Evolutionary conservation across 176 grass and related monocot genomes (phyloP), one percentile per base, ranked within the genome.

Genomic region (Avena insularis): DNA sequence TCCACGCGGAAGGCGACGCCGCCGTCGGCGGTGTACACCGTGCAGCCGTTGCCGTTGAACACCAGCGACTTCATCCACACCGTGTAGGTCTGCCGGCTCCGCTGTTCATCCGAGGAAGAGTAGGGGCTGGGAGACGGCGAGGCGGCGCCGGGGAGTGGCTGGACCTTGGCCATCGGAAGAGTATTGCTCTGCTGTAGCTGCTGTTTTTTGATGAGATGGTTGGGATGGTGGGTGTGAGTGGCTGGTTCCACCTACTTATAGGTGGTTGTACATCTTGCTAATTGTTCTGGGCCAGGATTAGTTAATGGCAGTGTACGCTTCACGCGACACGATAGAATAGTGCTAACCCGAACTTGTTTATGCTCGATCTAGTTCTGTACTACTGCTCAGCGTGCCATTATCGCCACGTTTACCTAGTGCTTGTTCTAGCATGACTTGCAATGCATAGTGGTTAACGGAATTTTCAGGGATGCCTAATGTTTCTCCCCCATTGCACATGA

Each of bases 1-100:
- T 98, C 95, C 11, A 98, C 88, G 36, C 95, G 85, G 85, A 89
- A 98, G 46, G 82, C 86, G 29, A 93, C 83, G 25, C 15, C 5
- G 65, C 96, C 93, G 50, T 90, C 85, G 6, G 91, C 72, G 65
- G 86, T 77, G 79, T 91, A 98, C 51, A 98, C 89, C 15, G 93
- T 89, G 88, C 95, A 98, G 57, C 91, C 91, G 13, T 93, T 93
- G 53, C 90, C 82, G 62, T 86, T 93, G 78, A 98, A 88, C 35
- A 95, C 91, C 58, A 98, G 85, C 12, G 93, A 98, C 78, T 93
- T 98, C 96, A 98, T 95, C 86, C 96, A 98, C 38, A 97, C 68
- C 4, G 47, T 77, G 49, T 55, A 77, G 14, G 49, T 49, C 31
- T 31, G 35, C 15, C 9, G 9, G 20, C 12, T 4, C 6, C 12